phyloP scores from a whole-genome alignment of 2,329 filamentous ascomycete genomes.

The Malbranchea cinnamomea region DNA sequence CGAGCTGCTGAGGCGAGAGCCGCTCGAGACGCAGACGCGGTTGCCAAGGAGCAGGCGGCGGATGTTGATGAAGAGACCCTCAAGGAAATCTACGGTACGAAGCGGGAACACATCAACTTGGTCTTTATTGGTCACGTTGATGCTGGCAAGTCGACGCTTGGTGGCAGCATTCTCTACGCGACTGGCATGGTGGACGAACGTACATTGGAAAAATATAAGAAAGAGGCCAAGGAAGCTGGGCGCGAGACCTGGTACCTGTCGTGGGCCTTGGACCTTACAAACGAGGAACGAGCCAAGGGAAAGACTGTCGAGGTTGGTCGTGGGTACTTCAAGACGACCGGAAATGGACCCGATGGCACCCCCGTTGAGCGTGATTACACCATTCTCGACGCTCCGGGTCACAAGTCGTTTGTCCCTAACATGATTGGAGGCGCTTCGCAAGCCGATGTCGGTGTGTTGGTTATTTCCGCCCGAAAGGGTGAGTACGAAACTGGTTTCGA shows the following conservation, averaged over 20 bases:
- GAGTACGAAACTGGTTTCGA: slow-evolving; percentile 99
- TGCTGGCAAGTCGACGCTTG: slow-evolving; percentile 91
- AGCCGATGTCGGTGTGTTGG: slow-evolving; percentile 84
- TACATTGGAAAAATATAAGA: slow-evolving; percentile 96
- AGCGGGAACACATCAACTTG: slow-evolving; percentile 64
- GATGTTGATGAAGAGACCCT: slow-evolving; percentile 73
- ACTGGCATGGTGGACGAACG: slow-evolving; percentile 99
- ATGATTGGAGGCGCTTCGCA: slow-evolving; percentile 96
- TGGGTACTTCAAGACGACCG: slow-evolving; percentile 76
- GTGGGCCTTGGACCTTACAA: slow-evolving; percentile 94
- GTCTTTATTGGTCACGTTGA: slow-evolving; percentile 98
- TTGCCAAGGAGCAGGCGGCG: slow-evolving; percentile 66
- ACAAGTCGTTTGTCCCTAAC: slow-evolving; percentile 95
- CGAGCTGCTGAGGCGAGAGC: slow-evolving; percentile 43
- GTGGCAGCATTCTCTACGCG: slow-evolving; percentile 79
- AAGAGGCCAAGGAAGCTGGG: slow-evolving; percentile 87
- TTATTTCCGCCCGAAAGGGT: slow-evolving; percentile 92
- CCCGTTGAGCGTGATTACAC: slow-evolving; percentile 82
- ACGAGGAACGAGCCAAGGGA: slow-evolving; percentile 88
- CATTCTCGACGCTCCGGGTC: slow-evolving; percentile 88
- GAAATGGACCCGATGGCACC: slow-evolving; percentile 22
- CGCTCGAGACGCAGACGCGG: slow-evolving; percentile 60
- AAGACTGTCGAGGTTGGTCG: slow-evolving; percentile 97
- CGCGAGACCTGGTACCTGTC: slow-evolving; percentile 98
- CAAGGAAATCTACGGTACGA: slow-evolving; percentile 89